Conservation (phyloP, 306 rosid species). For the Rosa persica region DNA sequence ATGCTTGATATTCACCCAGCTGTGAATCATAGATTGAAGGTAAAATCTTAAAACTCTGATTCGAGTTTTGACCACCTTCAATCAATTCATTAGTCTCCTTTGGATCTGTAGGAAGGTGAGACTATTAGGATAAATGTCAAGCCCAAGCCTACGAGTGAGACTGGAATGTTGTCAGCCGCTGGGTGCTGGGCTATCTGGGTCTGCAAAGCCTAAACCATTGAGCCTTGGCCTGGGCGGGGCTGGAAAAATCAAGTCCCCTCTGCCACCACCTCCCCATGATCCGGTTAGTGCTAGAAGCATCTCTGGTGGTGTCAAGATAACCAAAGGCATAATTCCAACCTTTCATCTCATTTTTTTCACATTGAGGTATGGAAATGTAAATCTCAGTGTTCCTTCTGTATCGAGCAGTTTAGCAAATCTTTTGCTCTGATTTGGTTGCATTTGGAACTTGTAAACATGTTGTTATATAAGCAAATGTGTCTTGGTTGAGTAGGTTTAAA, state of each 20-base stretch:
- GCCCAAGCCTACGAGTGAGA: slow-evolving; percentile 62
- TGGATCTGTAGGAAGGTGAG: slow-evolving; percentile 75
- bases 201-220: slow-evolving; percentile 59
- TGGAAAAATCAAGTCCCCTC: slow-evolving; percentile 76
- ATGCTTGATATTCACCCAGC: slow-evolving; percentile 93
- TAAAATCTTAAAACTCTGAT: slow-evolving; percentile 8
- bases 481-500: not conserved
- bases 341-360: slow-evolving; percentile 80
- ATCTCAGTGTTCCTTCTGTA: not conserved
- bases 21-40: slow-evolving; percentile 93
- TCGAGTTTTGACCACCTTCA: not conserved
- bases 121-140: slow-evolving; percentile 90
- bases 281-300: slow-evolving; percentile 66
- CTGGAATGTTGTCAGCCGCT: slow-evolving; percentile 94
- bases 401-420: not conserved
- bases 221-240: slow-evolving; percentile 59
- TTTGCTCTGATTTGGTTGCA: not conserved
- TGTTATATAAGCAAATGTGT: not conserved
- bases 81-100: not conserved
- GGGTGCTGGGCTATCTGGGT: slow-evolving; percentile 72
- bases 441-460: not conserved
- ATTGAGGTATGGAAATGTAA: slow-evolving; percentile 56
- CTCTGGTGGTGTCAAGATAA: slow-evolving; percentile 48
- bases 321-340: slow-evolving; percentile 42
- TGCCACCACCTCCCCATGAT: slow-evolving; percentile 94